Base-by-base conservation (phyloP, 352 stramenopile genomes). In the Plasmopara halstedii region DNA sequence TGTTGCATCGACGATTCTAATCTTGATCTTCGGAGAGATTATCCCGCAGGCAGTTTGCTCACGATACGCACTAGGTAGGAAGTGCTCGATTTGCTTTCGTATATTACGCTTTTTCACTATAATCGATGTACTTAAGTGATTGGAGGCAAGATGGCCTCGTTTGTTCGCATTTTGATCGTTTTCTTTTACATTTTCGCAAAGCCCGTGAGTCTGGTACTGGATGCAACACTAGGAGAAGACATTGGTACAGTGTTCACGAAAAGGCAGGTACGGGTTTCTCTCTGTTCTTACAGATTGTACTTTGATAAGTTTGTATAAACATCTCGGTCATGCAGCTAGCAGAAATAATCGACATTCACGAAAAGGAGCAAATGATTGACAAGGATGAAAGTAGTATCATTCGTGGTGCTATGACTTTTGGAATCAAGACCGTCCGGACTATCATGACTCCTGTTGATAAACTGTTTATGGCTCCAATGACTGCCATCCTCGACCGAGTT, bases 1-100 rank as follows among this genome's bases (percentile, higher is more conserved):
- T 35, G 37, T 99, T 22, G 58, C 89, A 2, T 98, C 94, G 7
- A 99, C 96, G 6, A 54, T 73, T 6, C 50, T 98, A 13, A 98
- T 99, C 70, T 82, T 98, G 25, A 88, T 98, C 42, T 98, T 98
- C 62, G 94, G 94, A 40, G 94, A 98, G 67, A 94, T 97, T 53
- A 72, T 97, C 42, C 88, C 88, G 7, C 77, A 89, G 42, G 95
- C 96, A 18, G 46, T 95, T n/a, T 99, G 95, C 65, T 97, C 85
- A 9, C 77, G 93, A 40, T 94, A 98, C 65, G 86, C 93, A n/a
- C 64, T 99, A 27, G 66, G 50, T 79, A 72, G 27, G 78, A 84
- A 29, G 3, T 5, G 14, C 15, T 23, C 2, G 8, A 29, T 27
- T 23, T 3, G 26, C 58, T 43, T 2, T 33, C 26, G 18, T 1